These are phyloP conservation scores for Kwoniella dejecticola DNA, from an alignment of 768 basidiomycete species.

Conservation along the genomic window DNA sequence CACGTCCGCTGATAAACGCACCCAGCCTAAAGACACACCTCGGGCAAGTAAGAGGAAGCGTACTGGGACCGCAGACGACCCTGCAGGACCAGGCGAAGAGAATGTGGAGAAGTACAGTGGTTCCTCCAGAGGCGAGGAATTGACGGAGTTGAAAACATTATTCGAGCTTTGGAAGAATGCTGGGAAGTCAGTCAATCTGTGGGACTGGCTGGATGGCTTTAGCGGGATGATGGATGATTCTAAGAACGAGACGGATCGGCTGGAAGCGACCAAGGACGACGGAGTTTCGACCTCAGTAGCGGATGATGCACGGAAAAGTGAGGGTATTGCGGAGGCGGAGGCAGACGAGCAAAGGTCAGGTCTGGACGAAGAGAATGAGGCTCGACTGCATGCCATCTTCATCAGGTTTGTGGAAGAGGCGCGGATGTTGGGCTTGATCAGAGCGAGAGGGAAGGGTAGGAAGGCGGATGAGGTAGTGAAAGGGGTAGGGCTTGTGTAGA, in stretches of 20 bases:
- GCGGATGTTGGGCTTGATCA: conserved; percentile 45
- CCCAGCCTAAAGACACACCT: no score
- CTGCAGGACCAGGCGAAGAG: not conserved
- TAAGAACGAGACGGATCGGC: no score
- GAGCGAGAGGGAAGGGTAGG: conserved; percentile 40
- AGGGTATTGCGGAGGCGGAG: conserved; percentile 1
- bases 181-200: conserved; percentile 46
- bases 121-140: conserved; percentile 29
- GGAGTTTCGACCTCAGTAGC: no score
- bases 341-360: not conserved
- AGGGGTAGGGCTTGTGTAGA: conserved; percentile 37
- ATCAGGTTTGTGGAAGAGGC: conserved; percentile 49
- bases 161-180: conserved; percentile 41
- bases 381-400: conserved; percentile 42
- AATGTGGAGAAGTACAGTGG: not conserved
- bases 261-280: no score
- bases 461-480: conserved; percentile 50
- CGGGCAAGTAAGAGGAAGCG: not conserved
- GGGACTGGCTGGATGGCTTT: conserved; percentile 51
- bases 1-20: no score
- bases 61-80: not conserved
- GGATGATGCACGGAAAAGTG: not conserved
- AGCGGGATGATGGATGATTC: conserved; percentile 5
- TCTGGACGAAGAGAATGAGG: conserved; percentile 31
- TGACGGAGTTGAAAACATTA: conserved; percentile 38